Base-by-base conservation (phyloP, 2,329 filamentous ascomycete species). In the Penicillium sp. region DNA sequence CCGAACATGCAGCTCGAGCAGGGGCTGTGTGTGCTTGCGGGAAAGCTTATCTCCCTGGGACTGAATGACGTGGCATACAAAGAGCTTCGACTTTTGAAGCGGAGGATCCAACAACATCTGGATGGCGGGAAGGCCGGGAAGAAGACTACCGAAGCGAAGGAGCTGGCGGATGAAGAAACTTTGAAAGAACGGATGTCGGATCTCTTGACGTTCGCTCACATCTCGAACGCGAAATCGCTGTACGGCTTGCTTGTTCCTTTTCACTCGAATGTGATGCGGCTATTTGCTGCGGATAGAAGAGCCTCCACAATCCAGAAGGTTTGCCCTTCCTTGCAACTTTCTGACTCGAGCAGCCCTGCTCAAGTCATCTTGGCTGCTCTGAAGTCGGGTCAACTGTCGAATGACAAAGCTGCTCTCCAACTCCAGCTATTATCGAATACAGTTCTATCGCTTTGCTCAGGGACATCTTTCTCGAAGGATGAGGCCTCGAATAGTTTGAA, bases 351-450 rank as follows among this genome's bases (percentile, higher is more conserved):
- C 52, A 77, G 74, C 48, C 76, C 76, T 26, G 70, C 69, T 5
- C 71, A 69, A 41, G 58, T 78, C 2, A 77, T 78, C 37, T 33
- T 72, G 46, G 63, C 64, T 19, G 76, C 75, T 3, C 50, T 74
- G 14, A 67, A 77, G n/a, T 60, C 66, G 3, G 69, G 71, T 5
- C 61, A 56, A n/a, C 51, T 78, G 6, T 54, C 67, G 4, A 66
- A 65, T 26, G 75, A 77, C 36, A 76, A 77, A 54, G 73, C 74
- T 26, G 74, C 74, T 12, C 60, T 73, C 19, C 76, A 80, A 55
- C 64, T 80, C n/a, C 74, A 78, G 53, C 61, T 75, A 2, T 65
- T 78, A 6, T 75, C 78, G 1, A 76, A 75, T 53, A 71, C 66
- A 3, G 56, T 79, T 6, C 44, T 73, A 14, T 73, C 75, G 9